Evolutionary conservation across 2,329 filamentous ascomycete species (phyloP).

Genomic region (Penicillium sp.): DNA sequence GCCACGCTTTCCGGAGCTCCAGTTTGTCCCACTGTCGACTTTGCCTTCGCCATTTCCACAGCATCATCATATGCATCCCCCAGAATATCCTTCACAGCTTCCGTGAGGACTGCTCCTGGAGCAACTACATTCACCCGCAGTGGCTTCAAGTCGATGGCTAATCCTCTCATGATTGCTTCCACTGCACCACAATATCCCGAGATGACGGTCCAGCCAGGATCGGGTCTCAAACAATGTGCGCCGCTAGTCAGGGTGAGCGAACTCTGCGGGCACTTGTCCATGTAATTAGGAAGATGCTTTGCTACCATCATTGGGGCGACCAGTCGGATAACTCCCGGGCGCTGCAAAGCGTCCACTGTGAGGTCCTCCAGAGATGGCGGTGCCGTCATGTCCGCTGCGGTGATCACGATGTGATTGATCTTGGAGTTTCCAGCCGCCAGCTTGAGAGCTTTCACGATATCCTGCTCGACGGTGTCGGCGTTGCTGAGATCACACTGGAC

Average conservation of each 20-base stretch:
- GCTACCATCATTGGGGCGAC: neutral
- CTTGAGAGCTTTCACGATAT: too few species aligned
- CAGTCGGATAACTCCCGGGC: neutral
- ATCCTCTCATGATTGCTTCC: neutral
- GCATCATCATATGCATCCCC: neutral
- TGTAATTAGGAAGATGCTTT: neutral
- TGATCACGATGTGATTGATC: neutral
- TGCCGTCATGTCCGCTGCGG: neutral
- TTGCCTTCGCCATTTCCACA: neutral
- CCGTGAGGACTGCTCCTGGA: neutral
- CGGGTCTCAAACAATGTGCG: neutral
- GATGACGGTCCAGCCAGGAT: neutral
- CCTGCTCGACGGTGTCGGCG: too few species aligned
- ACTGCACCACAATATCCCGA: neutral
- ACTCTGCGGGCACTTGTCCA: neutral
- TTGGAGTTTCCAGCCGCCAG: too few species aligned
- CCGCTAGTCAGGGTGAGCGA: neutral
- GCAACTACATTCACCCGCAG: neutral
- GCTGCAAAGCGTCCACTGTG: neutral
- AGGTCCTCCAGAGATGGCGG: neutral
- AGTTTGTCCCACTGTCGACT: neutral
- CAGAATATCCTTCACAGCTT: neutral
- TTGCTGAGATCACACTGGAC: too few species aligned
- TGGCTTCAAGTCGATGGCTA: neutral
- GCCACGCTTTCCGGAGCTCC: neutral